These are phyloP conservation scores for Ciborinia camelliae DNA, from an alignment of 2,329 filamentous ascomycete genomes.

Conservation along the genomic window DNA sequence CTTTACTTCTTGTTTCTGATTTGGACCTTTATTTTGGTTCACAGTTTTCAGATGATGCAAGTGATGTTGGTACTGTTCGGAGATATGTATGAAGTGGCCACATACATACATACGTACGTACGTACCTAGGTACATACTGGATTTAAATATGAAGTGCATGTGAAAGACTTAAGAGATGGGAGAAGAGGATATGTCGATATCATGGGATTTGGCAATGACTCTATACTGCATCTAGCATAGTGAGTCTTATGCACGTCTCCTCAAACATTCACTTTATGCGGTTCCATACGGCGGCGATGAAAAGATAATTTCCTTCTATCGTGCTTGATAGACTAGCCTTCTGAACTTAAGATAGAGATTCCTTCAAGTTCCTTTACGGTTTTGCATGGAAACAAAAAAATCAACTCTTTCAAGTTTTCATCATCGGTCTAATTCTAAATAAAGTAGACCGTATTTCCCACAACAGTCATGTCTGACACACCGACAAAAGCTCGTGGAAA, in stretches of 20 bases:
- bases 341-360: not conserved
- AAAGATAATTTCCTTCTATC: not conserved
- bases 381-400: no score
- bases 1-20: not conserved
- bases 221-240: not conserved
- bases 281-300: not conserved
- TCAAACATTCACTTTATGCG: not conserved
- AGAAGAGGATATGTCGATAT: not conserved
- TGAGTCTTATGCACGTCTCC: not conserved
- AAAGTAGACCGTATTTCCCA: not conserved
- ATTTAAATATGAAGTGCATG: not conserved
- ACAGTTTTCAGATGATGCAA: no score
- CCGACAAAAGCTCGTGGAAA: not conserved
- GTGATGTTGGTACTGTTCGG: no score
- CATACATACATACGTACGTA: not conserved
- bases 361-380: no score
- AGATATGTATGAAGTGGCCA: no score
- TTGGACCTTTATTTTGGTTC: no score
- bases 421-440: not conserved
- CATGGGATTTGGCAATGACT: not conserved
- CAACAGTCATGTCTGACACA: not conserved
- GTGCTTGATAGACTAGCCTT: not conserved
- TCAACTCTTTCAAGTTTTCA: not conserved
- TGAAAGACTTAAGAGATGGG: not conserved
- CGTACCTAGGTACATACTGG: no score